These are phyloP conservation scores for Penicillium sp. DNA, from an alignment of 2,329 filamentous ascomycete species.

Conservation along the genomic window DNA sequence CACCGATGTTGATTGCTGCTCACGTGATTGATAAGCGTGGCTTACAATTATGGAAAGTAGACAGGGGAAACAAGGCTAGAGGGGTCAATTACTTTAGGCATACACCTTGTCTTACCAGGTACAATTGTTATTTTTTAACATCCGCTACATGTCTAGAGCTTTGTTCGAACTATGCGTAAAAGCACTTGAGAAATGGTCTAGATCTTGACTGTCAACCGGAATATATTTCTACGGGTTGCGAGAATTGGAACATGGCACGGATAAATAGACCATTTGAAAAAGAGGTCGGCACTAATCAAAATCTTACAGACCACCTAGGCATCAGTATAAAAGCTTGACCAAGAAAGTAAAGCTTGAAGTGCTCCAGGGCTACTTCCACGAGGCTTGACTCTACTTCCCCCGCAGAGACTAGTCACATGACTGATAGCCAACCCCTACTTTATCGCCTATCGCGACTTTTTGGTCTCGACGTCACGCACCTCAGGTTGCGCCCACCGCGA, in stretches of 20 bases:
- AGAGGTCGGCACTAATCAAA: background rate
- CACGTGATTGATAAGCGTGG: constrained; percentile 15
- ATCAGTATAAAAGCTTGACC: background rate
- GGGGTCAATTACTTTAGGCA: no score
- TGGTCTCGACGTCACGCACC: constrained; percentile 6
- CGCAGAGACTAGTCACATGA: constrained; percentile 16
- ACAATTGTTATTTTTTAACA: no score
- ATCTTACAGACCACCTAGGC: background rate
- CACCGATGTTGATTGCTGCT: constrained; percentile 3
- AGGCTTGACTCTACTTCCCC: constrained; percentile 5
- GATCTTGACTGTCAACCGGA: no score
- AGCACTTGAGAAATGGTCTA: background rate
- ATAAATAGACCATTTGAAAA: background rate
- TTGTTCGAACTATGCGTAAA: background rate
- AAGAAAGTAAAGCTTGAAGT: background rate
- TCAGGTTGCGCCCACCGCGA: background rate
- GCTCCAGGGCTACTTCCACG: background rate
- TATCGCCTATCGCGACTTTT: constrained; percentile 18
- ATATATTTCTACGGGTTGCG: background rate
- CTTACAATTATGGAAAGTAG: background rate
- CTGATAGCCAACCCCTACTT: constrained; percentile 13
- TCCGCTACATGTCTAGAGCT: no score
- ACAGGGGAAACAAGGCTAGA: background rate
- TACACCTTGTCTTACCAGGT: no score
- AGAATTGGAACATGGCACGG: background rate